Conservation (phyloP, 768 basidiomycete species). For the Lanmaoa pseudosensibilis region DNA sequence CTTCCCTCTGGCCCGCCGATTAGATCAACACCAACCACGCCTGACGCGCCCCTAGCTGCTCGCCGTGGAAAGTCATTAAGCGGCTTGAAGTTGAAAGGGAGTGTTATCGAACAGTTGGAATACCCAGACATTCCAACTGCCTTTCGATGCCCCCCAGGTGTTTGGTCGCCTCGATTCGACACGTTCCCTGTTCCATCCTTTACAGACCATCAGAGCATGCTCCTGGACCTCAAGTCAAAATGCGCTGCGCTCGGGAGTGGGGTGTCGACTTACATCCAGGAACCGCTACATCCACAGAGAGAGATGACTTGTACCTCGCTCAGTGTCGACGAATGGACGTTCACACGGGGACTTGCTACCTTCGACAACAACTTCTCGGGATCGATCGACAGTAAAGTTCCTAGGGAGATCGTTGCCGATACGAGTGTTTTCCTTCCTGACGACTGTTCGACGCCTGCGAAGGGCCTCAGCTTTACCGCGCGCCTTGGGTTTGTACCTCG, state of each 20-base stretch:
- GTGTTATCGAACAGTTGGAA: constrained; percentile 18
- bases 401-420: constrained; percentile 2
- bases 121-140: constrained; percentile 47
- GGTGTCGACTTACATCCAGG: constrained; percentile 12
- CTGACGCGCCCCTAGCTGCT: constrained; percentile 33
- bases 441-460: constrained; percentile 12
- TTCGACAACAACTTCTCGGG: constrained; percentile 23
- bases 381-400: constrained; percentile 1
- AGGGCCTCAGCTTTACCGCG: background rate
- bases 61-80: constrained; percentile 40
- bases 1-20: background rate
- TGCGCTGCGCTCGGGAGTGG: constrained; percentile 28
- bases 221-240: constrained; percentile 34
- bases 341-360: constrained; percentile 31
- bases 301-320: constrained; percentile 4
- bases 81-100: constrained; percentile 24
- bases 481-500: background rate
- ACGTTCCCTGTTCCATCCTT: constrained; percentile 10
- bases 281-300: background rate
- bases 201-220: constrained; percentile 39
- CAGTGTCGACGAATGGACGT: constrained; percentile 39
- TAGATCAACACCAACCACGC: constrained; percentile 3
- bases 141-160: constrained; percentile 39
- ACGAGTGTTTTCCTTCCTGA: constrained; percentile 14
- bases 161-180: constrained; percentile 34